Percentiles rank a stretch among this genome's conserved stretches.
phyloP scores from a whole-genome alignment of 2,329 filamentous ascomycete species.

The Cordyceps farinosa region DNA sequence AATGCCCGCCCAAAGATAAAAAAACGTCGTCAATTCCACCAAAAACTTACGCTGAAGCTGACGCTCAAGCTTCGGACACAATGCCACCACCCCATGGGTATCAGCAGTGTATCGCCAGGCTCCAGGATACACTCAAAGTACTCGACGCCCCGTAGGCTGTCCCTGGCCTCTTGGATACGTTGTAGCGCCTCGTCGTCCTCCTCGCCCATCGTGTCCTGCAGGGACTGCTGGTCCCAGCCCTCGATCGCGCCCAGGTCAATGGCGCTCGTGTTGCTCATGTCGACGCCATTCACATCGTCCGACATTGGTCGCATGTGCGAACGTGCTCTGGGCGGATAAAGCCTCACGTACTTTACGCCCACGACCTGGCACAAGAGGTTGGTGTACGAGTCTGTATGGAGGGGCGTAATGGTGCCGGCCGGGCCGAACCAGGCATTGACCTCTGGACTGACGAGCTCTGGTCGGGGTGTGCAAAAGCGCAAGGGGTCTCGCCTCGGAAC shows the following conservation, averaged over 20 bases:
- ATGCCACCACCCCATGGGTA: conserved; percentile 97
- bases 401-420: conserved; percentile 78
- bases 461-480: conserved; percentile 33
- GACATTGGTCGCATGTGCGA: conserved; percentile 57
- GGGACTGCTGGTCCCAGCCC: conserved; percentile 47
- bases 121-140: conserved; percentile 70
- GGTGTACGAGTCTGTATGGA: conserved; percentile 92
- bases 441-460: conserved; percentile 53
- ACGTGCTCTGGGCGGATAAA: conserved; percentile 70
- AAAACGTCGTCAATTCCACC: conserved; percentile 65
- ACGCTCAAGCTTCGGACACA: conserved; percentile 82
- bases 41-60: conserved; percentile 95
- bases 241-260: conserved; percentile 72
- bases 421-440: conserved; percentile 95
- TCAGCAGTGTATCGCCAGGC: conserved; percentile 81
- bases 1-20: not conserved
- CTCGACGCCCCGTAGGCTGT: conserved; percentile 53
- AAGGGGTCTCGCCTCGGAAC: conserved; percentile 54
- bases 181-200: conserved; percentile 24
- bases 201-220: conserved; percentile 23
- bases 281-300: conserved; percentile 61
- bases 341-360: conserved; percentile 84
- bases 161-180: conserved; percentile 35
- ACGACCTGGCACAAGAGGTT: conserved; percentile 89
- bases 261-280: conserved; percentile 87